Evolutionary conservation across 2,329 filamentous ascomycete genomes (phyloP).

Genomic region (Fusarium gaditjirri): DNA sequence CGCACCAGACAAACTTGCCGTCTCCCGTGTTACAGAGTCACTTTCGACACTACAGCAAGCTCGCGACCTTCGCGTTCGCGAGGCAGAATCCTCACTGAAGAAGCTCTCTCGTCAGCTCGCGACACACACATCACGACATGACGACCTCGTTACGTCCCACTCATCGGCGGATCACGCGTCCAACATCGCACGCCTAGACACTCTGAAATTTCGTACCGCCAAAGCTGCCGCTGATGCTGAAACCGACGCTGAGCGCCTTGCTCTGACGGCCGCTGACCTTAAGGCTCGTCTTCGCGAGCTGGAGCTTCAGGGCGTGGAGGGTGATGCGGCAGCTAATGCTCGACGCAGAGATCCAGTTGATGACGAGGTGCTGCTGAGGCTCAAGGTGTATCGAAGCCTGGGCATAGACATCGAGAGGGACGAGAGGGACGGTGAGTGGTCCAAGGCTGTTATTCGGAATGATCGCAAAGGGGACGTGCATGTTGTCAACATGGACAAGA

Average conservation of each 20-base stretch:
- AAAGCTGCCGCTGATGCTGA: conserved; percentile 90
- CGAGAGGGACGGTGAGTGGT: conserved; percentile 80
- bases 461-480: conserved; percentile 90
- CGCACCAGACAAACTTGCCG: conserved; percentile 83
- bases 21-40: conserved; percentile 85
- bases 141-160: conserved; percentile 78
- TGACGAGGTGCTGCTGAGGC: conserved; percentile 75
- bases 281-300: conserved; percentile 81
- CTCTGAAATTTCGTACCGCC: conserved; percentile 93
- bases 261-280: conserved; percentile 79
- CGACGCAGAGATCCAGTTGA: conserved; percentile 60
- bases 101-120: conserved; percentile 80
- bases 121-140: conserved; percentile 79
- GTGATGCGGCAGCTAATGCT: conserved; percentile 53
- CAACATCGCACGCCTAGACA: conserved; percentile 87
- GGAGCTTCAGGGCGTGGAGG: conserved; percentile 88
- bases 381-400: conserved; percentile 91
- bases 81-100: conserved; percentile 74
- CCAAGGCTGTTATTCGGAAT: conserved; percentile 86
- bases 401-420: conserved; percentile 89
- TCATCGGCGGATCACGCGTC: conserved; percentile 83
- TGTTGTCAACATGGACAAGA: conserved; percentile 92
- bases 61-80: conserved; percentile 79
- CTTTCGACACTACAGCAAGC: conserved; percentile 85
- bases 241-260: conserved; percentile 93